Conservation (phyloP, 2,329 filamentous ascomycete genomes). For the Seiridium cupressi region DNA sequence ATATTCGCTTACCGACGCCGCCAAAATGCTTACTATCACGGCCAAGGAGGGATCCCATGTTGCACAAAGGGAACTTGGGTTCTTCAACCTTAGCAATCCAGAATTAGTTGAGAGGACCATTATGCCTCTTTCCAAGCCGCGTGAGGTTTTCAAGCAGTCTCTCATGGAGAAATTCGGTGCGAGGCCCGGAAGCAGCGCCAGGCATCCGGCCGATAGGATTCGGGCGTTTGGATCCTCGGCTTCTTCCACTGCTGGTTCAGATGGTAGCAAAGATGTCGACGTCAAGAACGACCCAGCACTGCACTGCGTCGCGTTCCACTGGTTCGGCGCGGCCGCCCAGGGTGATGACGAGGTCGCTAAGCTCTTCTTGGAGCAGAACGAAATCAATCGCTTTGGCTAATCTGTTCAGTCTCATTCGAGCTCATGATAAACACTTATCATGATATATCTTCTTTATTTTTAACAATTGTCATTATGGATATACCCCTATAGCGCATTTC, state of each 20-base stretch:
- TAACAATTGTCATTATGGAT: background rate
- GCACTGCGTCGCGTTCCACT: slow-evolving; percentile 94
- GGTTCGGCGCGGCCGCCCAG: slow-evolving; percentile 87
- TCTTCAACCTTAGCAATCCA: slow-evolving; percentile 90
- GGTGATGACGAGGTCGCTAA: slow-evolving; percentile 86
- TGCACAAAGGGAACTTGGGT: slow-evolving; percentile 87
- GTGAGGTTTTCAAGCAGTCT: slow-evolving; percentile 87
- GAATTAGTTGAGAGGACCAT: slow-evolving; percentile 80
- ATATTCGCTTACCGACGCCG: slow-evolving; percentile 74
- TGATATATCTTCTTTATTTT: background rate
- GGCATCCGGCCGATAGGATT: slow-evolving; percentile 27
- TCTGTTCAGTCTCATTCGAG: background rate
- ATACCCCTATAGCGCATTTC: slow-evolving; percentile 1
- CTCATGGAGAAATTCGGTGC: slow-evolving; percentile 70
- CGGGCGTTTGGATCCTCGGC: slow-evolving; percentile 23
- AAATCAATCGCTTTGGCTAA: slow-evolving; percentile 29
- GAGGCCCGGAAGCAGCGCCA: slow-evolving; percentile 28
- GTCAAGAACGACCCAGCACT: slow-evolving; percentile 76
- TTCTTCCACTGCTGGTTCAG: slow-evolving; percentile 23
- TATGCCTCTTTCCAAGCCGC: slow-evolving; percentile 77
- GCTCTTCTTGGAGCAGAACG: slow-evolving; percentile 73
- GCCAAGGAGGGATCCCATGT: slow-evolving; percentile 88
- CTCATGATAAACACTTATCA: background rate
- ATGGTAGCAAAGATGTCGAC: slow-evolving; percentile 38
- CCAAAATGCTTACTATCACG: slow-evolving; percentile 86